These are phyloP conservation scores for Syncephalastrum racemosum DNA, from an alignment of 371 early-diverging fungal genomes.

Conservation along the genomic window DNA sequence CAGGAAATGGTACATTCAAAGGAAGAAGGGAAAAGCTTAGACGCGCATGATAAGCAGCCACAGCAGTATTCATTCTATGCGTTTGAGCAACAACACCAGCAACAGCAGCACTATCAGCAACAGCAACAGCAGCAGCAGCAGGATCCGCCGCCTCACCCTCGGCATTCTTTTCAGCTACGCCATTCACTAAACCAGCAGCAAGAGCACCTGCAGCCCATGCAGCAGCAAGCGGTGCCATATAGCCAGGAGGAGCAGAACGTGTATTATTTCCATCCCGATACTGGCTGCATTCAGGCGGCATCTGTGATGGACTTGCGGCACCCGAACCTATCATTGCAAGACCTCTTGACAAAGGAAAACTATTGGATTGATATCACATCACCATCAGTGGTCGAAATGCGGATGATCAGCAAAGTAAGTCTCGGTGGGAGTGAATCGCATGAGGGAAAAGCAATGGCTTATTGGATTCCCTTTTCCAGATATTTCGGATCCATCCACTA, in stretches of 20 bases:
- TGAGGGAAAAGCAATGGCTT: background rate
- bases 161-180: background rate
- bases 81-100: background rate
- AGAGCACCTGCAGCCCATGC: background rate
- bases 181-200: background rate
- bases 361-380: conserved; percentile 91
- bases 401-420: conserved; percentile 58
- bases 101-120: background rate
- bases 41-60: no score
- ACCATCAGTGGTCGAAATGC: conserved; percentile 81
- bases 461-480: conserved; percentile 21
- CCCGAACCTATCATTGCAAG: conserved; percentile 28
- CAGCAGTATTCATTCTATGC: background rate
- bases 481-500: conserved; percentile 78
- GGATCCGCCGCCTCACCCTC: background rate
- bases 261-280: conserved; percentile 41
- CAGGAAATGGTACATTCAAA: background rate
- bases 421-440: no score
- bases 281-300: conserved; percentile 24
- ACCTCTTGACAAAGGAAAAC: conserved; percentile 55
- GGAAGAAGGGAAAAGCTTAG: background rate
- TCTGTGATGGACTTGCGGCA: conserved; percentile 23
- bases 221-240: conserved; percentile 10
- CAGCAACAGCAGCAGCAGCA: background rate
- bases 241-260: conserved; percentile 10